Conservation (phyloP, 2,329 filamentous ascomycete genomes). For the Verticillium albo-atrum region DNA sequence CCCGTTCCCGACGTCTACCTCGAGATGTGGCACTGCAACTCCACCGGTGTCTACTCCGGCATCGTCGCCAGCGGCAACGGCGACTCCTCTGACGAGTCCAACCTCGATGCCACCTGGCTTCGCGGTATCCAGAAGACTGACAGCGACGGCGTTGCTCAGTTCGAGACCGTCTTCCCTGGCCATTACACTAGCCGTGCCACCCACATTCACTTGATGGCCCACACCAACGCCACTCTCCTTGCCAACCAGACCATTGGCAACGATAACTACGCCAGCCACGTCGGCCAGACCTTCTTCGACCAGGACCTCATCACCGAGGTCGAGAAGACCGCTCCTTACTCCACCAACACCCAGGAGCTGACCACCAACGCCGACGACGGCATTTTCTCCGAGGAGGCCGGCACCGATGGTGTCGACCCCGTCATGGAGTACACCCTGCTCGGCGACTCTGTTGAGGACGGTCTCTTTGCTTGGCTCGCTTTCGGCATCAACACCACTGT, state of each 20-base stretch:
- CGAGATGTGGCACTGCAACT: constrained; percentile 41
- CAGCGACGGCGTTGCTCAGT: constrained; percentile 32
- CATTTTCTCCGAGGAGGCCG: constrained; percentile 40
- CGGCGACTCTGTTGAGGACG: constrained; percentile 45
- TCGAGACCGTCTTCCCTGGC: constrained; percentile 37
- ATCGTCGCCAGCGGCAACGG: constrained; percentile 29
- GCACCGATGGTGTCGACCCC: constrained; percentile 47
- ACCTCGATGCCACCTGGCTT: constrained; percentile 29
- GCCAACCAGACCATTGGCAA: constrained; percentile 44
- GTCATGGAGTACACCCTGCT: constrained; percentile 54
- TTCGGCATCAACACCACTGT: constrained; percentile 39
- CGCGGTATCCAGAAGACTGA: constrained; percentile 36
- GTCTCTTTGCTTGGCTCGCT: constrained; percentile 49
- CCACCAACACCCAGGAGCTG: constrained; percentile 33
- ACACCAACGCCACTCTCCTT: constrained; percentile 27
- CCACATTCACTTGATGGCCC: constrained; percentile 34
- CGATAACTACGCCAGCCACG: constrained; percentile 46
- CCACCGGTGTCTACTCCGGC: constrained; percentile 40
- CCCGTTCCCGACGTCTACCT: constrained; percentile 32
- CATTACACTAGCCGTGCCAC: constrained; percentile 35
- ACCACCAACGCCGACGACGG: constrained; percentile 47
- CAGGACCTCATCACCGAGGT: constrained; percentile 47
- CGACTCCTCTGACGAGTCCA: constrained; percentile 19
- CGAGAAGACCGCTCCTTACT: constrained; percentile 40
- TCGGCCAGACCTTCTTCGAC: constrained; percentile 62